Conservation (phyloP, 129 eudicot genomes). For the Saposhnikovia divaricata region DNA sequence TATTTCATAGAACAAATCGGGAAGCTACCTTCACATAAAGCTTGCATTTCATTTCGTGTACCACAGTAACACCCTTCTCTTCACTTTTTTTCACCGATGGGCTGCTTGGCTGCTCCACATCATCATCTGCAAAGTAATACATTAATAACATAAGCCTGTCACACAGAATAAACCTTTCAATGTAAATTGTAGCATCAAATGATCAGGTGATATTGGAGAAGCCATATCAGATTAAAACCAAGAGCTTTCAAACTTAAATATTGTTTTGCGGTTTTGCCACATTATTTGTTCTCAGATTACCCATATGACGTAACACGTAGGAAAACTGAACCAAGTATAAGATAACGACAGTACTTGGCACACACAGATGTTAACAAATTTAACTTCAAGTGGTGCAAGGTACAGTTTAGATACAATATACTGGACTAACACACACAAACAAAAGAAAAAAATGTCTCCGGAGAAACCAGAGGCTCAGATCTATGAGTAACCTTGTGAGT, state of each 20-base stretch:
- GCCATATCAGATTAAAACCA: not conserved
- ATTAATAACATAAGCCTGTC: not conserved
- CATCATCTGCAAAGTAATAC: slow-evolving; percentile 45
- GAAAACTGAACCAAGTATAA: not conserved
- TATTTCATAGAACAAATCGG: not conserved
- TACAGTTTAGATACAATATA: not conserved
- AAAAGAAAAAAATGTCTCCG: not conserved
- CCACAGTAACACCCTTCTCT: slow-evolving; percentile 69
- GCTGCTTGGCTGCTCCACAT: slow-evolving; percentile 88
- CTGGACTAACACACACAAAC: not conserved
- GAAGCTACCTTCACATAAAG: slow-evolving; percentile 86
- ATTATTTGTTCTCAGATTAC: not conserved
- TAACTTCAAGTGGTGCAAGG: not conserved
- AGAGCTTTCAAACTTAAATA: not conserved
- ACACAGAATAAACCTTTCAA: not conserved
- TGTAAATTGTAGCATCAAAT: not conserved
- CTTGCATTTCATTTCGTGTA: slow-evolving; percentile 96
- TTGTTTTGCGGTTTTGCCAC: too few species aligned
- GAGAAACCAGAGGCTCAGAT: not conserved
- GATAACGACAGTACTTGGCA: not conserved
- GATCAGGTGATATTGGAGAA: not conserved
- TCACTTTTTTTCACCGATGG: slow-evolving; percentile 82
- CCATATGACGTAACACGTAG: not conserved
- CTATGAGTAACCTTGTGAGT: not conserved
- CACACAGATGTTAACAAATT: not conserved